These are phyloP conservation scores for Saxispiralis lemnorum DNA, from an alignment of 495 filamentous ascomycete species.

Conservation along the genomic window DNA sequence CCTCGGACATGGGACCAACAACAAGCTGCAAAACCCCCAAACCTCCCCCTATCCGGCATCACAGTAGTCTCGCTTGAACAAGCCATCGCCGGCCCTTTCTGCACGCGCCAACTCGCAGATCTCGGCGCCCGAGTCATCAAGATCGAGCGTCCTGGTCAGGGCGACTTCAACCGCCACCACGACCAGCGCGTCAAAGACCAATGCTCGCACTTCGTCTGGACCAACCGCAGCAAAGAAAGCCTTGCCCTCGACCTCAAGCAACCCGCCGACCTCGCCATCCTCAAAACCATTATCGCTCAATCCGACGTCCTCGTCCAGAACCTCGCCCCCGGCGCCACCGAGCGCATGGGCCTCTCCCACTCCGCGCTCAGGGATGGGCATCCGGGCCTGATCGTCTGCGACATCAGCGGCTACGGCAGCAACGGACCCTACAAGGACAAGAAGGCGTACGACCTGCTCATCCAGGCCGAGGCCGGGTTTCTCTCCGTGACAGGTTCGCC, in stretches of 20 bases:
- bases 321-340: slow-evolving; percentile 32
- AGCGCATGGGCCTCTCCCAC: slow-evolving; percentile 31
- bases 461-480: slow-evolving; percentile 37
- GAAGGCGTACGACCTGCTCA: slow-evolving; percentile 39
- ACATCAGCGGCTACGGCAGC: slow-evolving; percentile 35
- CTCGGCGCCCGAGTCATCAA: slow-evolving; percentile 37
- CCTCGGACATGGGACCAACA: too few relatives aligned
- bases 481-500: slow-evolving; percentile 33
- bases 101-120: slow-evolving; percentile 35
- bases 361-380: slow-evolving; percentile 25
- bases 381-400: slow-evolving; percentile 33
- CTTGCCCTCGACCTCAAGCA: slow-evolving; percentile 32
- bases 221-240: slow-evolving; percentile 35
- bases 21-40: not conserved
- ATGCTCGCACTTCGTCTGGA: slow-evolving; percentile 37
- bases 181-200: slow-evolving; percentile 31
- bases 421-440: slow-evolving; percentile 35
- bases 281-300: slow-evolving; percentile 29
- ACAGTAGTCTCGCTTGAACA: slow-evolving; percentile 37
- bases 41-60: slow-evolving; percentile 28
- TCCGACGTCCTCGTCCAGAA: slow-evolving; percentile 38
- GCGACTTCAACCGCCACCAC: slow-evolving; percentile 35
- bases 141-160: slow-evolving; percentile 31
- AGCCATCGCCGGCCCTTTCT: slow-evolving; percentile 36
- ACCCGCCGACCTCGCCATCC: slow-evolving; percentile 23